A percentile compares a stretch with the other conserved stretches of the same genome.
These are phyloP conservation scores for Musa itinerans DNA, from an alignment of 176 grass and related monocot species.

Conservation along the genomic window DNA sequence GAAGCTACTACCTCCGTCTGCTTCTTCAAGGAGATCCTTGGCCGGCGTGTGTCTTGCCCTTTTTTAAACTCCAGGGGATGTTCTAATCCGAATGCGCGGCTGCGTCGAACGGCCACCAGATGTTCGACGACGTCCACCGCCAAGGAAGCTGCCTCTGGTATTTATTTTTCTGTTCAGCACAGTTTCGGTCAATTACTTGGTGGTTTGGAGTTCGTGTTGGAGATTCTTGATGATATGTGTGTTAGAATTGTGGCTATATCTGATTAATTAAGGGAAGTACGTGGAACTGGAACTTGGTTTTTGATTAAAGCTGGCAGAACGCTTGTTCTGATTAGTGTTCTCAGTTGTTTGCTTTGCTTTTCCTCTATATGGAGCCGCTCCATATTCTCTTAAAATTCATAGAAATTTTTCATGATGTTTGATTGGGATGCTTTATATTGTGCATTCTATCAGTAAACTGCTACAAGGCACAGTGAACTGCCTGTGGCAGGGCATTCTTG, in stretches of 20 bases:
- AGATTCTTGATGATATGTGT: background rate
- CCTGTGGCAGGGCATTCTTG: background rate
- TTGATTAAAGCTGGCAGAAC: background rate
- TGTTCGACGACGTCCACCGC: conserved; percentile 8
- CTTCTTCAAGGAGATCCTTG: conserved; percentile 1
- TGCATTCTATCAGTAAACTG: background rate
- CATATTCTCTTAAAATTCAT: background rate
- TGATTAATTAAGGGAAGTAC: background rate
- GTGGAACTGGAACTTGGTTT: background rate
- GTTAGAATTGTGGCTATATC: background rate
- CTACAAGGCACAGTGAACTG: background rate
- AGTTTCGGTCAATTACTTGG: background rate
- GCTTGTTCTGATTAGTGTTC: background rate
- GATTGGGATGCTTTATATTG: background rate
- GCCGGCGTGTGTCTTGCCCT: background rate
- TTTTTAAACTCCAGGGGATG: background rate
- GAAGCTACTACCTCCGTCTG: background rate
- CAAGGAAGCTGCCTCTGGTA: conserved; percentile 6
- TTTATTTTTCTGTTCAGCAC: background rate
- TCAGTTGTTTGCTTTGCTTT: background rate
- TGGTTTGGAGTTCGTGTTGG: background rate
- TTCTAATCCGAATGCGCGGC: background rate
- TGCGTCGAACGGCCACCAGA: background rate
- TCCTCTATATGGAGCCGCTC: too few species aligned
- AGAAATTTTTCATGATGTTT: background rate